These are phyloP conservation scores for Endotrypanum monterogeii DNA, from an alignment of 208 protist genomes.

Conservation along the genomic window DNA sequence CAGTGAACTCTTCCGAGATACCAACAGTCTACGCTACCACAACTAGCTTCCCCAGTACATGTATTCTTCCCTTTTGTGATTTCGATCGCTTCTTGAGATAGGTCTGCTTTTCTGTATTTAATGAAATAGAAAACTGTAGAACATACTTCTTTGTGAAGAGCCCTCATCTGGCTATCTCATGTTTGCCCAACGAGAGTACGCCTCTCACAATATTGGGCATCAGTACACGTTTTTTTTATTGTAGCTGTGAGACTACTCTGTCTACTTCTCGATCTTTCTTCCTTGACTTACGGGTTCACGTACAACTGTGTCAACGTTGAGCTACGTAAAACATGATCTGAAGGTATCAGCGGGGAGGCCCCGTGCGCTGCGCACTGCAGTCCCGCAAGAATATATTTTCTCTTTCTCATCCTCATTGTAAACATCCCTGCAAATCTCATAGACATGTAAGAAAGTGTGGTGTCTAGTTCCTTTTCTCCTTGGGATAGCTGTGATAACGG, in stretches of 20 bases:
- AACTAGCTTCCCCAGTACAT: background rate
- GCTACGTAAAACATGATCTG: background rate
- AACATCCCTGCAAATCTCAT: background rate
- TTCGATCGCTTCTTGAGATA: background rate
- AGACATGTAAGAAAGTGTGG: background rate
- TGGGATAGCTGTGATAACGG: background rate
- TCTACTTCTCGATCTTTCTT: background rate
- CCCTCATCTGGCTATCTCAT: background rate
- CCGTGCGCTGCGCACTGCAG: background rate
- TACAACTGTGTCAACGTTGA: no score
- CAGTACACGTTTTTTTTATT: background rate
- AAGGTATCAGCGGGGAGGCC: background rate
- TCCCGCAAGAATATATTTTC: background rate
- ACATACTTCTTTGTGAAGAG: background rate
- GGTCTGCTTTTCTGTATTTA: no score
- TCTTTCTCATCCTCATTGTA: background rate
- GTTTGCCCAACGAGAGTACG: background rate
- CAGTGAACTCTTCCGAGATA: background rate
- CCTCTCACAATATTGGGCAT: background rate
- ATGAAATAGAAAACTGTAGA: no score
- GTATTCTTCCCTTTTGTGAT: background rate
- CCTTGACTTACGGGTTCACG: background rate
- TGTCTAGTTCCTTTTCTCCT: background rate
- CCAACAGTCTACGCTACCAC: no score
- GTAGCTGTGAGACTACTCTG: no score